phyloP scores from a whole-genome alignment of 2,329 filamentous ascomycete genomes.

The Fusarium albidum region DNA sequence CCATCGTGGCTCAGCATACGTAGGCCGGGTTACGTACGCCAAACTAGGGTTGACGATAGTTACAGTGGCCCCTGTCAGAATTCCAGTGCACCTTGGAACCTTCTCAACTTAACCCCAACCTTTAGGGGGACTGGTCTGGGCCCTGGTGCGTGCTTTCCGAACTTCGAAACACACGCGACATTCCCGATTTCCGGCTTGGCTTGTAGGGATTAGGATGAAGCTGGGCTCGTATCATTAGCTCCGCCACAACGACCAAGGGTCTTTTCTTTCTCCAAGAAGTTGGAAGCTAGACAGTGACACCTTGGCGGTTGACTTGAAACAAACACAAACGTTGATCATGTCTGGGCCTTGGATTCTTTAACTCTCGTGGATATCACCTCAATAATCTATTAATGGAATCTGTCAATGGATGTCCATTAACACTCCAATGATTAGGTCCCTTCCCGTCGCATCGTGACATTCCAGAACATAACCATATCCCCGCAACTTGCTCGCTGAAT shows the following conservation, averaged over 20 bases:
- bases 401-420: too few species aligned
- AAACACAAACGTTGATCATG: neutral
- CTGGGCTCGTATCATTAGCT: neutral
- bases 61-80: too few species aligned
- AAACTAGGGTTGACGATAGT: too few species aligned
- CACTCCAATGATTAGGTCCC: too few species aligned
- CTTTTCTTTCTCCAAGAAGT: neutral
- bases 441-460: too few species aligned
- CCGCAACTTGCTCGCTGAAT: too few species aligned
- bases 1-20: slow-evolving; percentile 8
- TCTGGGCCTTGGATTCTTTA: neutral
- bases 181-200: slow-evolving; percentile 35
- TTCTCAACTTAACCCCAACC: too few species aligned
- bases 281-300: neutral
- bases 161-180: neutral
- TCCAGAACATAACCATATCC: too few species aligned
- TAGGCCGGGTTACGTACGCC: slow-evolving; percentile 18
- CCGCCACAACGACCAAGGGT: neutral
- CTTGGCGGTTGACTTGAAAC: slow-evolving; percentile 9
- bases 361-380: too few species aligned
- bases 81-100: too few species aligned
- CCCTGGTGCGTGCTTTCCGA: neutral
- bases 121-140: too few species aligned
- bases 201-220: neutral
- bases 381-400: slow-evolving; percentile 3